A percentile compares a stretch with the other conserved stretches of the same genome.
Evolutionary conservation across 495 filamentous ascomycete species (phyloP).

Genomic region (Massariosphaeria phaeospora): DNA sequence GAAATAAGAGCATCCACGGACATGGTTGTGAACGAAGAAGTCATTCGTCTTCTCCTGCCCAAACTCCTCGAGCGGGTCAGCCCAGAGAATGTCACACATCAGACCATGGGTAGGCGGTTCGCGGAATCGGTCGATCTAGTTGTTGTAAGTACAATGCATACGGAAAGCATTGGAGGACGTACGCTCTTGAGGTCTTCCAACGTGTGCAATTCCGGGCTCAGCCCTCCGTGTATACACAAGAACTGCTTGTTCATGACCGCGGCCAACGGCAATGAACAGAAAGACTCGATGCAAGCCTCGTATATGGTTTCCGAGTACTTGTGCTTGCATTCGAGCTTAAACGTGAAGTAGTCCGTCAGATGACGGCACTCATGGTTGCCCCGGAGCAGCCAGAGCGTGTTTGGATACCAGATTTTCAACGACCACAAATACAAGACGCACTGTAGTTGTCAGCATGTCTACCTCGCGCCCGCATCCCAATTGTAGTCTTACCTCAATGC

Average conservation of each 20-base stretch:
- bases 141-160: no score
- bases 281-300: constrained; percentile 96
- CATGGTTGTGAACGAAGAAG: constrained; percentile 96
- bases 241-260: constrained; percentile 99
- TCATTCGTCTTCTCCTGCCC: constrained; percentile 97
- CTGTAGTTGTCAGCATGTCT: constrained; percentile 38
- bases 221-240: constrained; percentile 92
- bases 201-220: constrained; percentile 93
- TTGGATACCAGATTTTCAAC: constrained; percentile 98
- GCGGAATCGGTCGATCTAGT: constrained; percentile 93
- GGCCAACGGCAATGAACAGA: constrained; percentile 88
- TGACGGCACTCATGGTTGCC: constrained; percentile 99
- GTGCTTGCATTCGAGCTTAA: constrained; percentile 98
- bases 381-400: constrained; percentile 91
- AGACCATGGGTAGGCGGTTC: constrained; percentile 95
- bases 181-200: constrained; percentile 88
- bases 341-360: constrained; percentile 98
- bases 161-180: constrained; percentile 38
- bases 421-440: constrained; percentile 97
- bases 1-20: constrained; percentile 97
- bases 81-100: constrained; percentile 99
- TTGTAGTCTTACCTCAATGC: constrained; percentile 75
- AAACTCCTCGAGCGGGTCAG: constrained; percentile 97
- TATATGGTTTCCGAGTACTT: constrained; percentile 97
- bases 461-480: background rate